Conservation (phyloP, 345 rosid genomes). For the Hirschfeldia incana region DNA sequence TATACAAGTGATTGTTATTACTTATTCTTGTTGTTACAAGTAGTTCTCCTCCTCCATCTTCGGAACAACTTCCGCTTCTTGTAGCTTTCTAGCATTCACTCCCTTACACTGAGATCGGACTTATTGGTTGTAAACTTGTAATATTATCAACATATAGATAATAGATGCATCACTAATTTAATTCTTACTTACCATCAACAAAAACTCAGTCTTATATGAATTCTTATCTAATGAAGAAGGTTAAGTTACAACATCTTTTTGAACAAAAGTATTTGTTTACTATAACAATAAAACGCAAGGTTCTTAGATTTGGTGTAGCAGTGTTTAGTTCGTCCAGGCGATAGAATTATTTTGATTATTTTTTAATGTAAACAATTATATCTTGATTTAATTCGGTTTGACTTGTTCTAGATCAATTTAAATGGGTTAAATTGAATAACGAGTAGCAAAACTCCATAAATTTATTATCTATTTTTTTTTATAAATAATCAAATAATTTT, state of each 20-base stretch:
- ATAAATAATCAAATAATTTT: too few species aligned
- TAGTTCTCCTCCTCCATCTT: constrained; percentile 10
- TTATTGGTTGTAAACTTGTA: constrained; percentile 24
- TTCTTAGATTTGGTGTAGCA: too few species aligned
- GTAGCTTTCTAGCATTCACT: constrained; percentile 25
- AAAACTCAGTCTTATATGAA: neutral
- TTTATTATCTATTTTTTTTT: too few species aligned
- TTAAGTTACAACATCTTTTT: neutral
- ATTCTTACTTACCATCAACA: constrained; percentile 19
- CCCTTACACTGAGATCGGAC: neutral
- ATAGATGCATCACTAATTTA: constrained; percentile 15
- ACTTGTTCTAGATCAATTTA: too few species aligned
- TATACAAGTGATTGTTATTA: constrained; percentile 4
- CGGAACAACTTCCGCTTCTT: neutral
- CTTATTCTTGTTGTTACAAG: constrained; percentile 8
- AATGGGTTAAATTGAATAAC: too few species aligned
- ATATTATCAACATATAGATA: neutral
- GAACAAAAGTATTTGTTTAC: neutral
- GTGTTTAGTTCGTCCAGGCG: too few species aligned
- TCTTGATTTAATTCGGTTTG: too few species aligned
- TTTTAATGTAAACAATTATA: too few species aligned
- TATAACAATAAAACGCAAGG: too few species aligned
- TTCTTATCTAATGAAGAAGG: neutral
- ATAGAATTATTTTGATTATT: too few species aligned
- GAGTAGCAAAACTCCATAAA: too few species aligned